These are phyloP conservation scores for Aureobasidium leucospermi DNA, from an alignment of 2,329 filamentous ascomycete species.

Conservation along the genomic window DNA sequence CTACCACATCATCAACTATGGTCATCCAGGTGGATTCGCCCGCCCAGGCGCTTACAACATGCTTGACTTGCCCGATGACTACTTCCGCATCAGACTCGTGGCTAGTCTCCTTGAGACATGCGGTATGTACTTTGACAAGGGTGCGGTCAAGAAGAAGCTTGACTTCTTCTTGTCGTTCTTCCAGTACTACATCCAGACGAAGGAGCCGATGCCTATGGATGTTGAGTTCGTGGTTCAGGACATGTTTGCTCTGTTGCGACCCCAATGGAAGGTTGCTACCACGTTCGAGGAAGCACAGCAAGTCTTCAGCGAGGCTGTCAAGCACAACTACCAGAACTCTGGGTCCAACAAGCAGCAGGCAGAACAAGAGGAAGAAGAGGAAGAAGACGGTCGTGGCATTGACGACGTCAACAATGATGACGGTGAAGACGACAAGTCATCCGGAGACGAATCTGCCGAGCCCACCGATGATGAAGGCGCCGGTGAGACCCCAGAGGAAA, in stretches of 20 bases:
- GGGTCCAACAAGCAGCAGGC: constrained; percentile 19
- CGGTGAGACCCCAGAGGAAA: constrained; percentile 52
- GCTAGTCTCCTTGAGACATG: constrained; percentile 90
- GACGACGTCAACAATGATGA: constrained; percentile 45
- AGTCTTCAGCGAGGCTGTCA: constrained; percentile 79
- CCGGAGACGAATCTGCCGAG: constrained; percentile 37
- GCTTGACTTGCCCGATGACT: constrained; percentile 86
- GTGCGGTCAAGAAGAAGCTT: constrained; percentile 89
- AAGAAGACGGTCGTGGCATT: constrained; percentile 54
- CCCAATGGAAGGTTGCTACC: constrained; percentile 77
- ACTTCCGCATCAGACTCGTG: constrained; percentile 86
- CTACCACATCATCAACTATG: constrained; percentile 91
- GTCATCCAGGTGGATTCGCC: constrained; percentile 74
- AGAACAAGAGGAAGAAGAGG: constrained; percentile 53
- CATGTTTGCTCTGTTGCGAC: constrained; percentile 73
- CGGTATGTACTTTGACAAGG: constrained; percentile 91
- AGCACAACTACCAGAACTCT: constrained; percentile 74
- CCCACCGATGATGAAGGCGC: constrained; percentile 39
- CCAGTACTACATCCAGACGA: constrained; percentile 92
- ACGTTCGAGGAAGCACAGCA: constrained; percentile 76
- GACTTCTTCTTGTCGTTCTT: constrained; percentile 97
- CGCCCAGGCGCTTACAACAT: constrained; percentile 67
- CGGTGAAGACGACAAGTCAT: constrained; percentile 53
- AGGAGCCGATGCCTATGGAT: constrained; percentile 87
- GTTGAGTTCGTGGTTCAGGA: constrained; percentile 96